A percentile compares a stretch with the other conserved stretches of the same genome.
Conservation (phyloP, 2,329 filamentous ascomycete genomes). For the Alternaria consortialis region DNA sequence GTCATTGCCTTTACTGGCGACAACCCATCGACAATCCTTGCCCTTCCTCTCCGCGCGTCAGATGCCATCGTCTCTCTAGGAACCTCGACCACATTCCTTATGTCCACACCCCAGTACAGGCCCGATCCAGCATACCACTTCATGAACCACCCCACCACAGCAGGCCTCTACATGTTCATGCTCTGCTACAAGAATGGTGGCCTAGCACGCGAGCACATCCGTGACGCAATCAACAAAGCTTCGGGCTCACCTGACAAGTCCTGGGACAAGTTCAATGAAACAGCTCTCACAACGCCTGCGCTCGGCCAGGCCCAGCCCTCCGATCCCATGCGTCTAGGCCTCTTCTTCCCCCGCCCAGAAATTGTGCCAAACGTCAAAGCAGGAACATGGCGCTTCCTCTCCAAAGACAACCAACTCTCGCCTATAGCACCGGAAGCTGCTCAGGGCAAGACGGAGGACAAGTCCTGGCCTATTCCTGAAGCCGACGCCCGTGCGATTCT, state of each 20-base stretch:
- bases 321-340: slow-evolving; percentile 79
- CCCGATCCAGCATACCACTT: slow-evolving; percentile 94
- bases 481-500: slow-evolving; percentile 87
- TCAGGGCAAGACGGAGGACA: slow-evolving; percentile 42
- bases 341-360: slow-evolving; percentile 96
- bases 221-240: slow-evolving; percentile 75
- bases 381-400: slow-evolving; percentile 86
- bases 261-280: slow-evolving; percentile 84
- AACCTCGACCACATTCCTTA: slow-evolving; percentile 95
- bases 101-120: slow-evolving; percentile 92
- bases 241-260: slow-evolving; percentile 56
- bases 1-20: slow-evolving; percentile 92
- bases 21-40: slow-evolving; percentile 94
- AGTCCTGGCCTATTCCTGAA: slow-evolving; percentile 61
- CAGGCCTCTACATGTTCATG: slow-evolving; percentile 99
- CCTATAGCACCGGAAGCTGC: slow-evolving; percentile 56
- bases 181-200: slow-evolving; percentile 99
- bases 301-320: slow-evolving; percentile 65
- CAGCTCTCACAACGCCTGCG: slow-evolving; percentile 72
- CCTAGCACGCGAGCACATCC: slow-evolving; percentile 87
- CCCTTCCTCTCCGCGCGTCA: slow-evolving; percentile 82
- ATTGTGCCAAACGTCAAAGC: slow-evolving; percentile 91
- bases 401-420: slow-evolving; percentile 59
- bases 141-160: slow-evolving; percentile 94
- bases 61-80: slow-evolving; percentile 96